Percentiles rank a stretch among this genome's conserved stretches.
These are phyloP conservation scores for Penicillium sp. DNA, from an alignment of 2,329 filamentous ascomycete genomes.

Conservation along the genomic window DNA sequence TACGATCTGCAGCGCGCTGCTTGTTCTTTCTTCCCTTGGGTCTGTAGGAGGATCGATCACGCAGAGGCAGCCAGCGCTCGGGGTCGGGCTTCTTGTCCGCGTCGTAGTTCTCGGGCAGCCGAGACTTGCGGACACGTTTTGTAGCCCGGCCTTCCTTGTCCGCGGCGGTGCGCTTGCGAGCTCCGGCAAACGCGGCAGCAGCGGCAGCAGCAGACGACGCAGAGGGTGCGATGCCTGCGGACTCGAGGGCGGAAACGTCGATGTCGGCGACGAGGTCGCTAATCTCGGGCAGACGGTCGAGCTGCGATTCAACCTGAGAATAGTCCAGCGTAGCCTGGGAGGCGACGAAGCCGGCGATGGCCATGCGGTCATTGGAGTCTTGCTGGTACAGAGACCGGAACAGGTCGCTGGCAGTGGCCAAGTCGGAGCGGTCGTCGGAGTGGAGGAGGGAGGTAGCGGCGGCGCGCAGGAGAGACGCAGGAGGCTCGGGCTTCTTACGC, in stretches of 20 bases:
- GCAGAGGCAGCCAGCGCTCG: constrained; percentile 88
- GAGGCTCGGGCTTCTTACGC: constrained; percentile 60
- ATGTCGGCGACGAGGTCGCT: constrained; percentile 44
- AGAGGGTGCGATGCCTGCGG: constrained; percentile 43
- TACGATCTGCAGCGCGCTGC: constrained; percentile 73
- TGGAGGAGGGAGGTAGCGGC: constrained; percentile 80
- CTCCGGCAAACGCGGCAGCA: constrained; percentile 32
- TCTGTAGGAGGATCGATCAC: constrained; percentile 82
- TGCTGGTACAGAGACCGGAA: constrained; percentile 70
- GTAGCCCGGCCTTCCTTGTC: constrained; percentile 33
- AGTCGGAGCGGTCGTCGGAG: constrained; percentile 67
- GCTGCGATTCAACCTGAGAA: constrained; percentile 33
- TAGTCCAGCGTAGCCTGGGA: constrained; percentile 62
- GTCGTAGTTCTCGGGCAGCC: constrained; percentile 55
- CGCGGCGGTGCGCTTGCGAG: constrained; percentile 41
- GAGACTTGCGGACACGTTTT: constrained; percentile 47
- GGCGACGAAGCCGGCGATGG: constrained; percentile 81
- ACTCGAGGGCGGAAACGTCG: constrained; percentile 46
- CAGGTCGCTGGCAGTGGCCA: constrained; percentile 69
- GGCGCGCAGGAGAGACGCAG: constrained; percentile 70
- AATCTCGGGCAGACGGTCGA: constrained; percentile 40
- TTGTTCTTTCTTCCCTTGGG: constrained; percentile 92
- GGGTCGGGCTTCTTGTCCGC: constrained; percentile 78
- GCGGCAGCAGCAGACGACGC: constrained; percentile 30
- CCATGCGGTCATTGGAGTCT: constrained; percentile 64